phyloP scores from a whole-genome alignment of 371 early-diverging fungal genomes.

The Polyrhizophydium stewartii region DNA sequence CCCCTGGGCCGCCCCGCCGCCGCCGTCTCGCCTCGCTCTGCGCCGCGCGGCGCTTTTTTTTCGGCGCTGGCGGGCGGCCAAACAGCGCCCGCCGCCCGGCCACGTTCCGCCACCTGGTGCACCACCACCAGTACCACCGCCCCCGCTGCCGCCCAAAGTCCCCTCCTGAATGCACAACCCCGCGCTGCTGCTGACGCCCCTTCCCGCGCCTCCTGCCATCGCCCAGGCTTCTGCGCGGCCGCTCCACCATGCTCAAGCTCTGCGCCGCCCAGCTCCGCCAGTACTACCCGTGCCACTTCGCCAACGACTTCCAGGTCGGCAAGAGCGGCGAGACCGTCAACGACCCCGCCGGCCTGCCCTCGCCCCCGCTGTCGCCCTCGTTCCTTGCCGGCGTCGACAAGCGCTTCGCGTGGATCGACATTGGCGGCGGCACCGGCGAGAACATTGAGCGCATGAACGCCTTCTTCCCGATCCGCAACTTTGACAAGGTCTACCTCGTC shows the following conservation, averaged over 20 bases:
- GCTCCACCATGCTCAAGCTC: slow-evolving; percentile 73
- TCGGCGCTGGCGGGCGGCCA: too few species aligned
- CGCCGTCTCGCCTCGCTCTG: too few species aligned
- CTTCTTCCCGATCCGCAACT: slow-evolving; percentile 66
- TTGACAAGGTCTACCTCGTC: slow-evolving; percentile 74
- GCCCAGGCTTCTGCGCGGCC: slow-evolving; percentile 68
- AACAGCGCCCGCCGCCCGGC: too few species aligned
- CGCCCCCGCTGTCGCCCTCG: slow-evolving; percentile 34
- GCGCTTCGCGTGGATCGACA: slow-evolving; percentile 62
- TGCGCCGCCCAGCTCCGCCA: slow-evolving; percentile 70
- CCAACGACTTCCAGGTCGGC: slow-evolving; percentile 25
- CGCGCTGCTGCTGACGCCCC: neutral
- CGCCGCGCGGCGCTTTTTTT: too few species aligned
- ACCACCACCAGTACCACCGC: too few species aligned
- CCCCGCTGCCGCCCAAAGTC: too few species aligned
- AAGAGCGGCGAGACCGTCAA: slow-evolving; percentile 22
- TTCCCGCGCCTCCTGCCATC: too few species aligned
- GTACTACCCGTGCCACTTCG: slow-evolving; percentile 30
- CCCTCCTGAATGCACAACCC: too few species aligned
- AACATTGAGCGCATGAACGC: slow-evolving; percentile 82
- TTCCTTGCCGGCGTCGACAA: slow-evolving; percentile 15
- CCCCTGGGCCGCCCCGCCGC: too few species aligned
- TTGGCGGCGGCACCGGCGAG: slow-evolving; percentile 82
- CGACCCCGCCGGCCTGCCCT: slow-evolving; percentile 27
- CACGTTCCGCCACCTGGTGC: too few species aligned